Evolutionary conservation across 2,329 filamentous ascomycete species (phyloP).

Genomic region (Fusarium sp.): DNA sequence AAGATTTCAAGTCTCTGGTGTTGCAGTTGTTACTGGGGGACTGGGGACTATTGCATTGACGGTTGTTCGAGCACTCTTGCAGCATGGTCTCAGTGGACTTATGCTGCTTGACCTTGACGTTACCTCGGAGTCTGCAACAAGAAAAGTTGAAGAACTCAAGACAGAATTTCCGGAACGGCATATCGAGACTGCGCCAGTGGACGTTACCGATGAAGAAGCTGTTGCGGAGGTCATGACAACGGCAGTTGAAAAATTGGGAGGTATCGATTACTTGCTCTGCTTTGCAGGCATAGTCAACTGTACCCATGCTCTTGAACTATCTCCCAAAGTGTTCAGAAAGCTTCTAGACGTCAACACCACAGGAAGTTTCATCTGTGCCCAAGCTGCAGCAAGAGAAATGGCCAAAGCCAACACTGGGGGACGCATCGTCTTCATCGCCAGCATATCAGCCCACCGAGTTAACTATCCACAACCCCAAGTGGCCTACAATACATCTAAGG

Average conservation of each 20-base stretch:
- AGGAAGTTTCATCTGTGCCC: constrained; percentile 76
- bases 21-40: constrained; percentile 13
- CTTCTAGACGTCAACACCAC: constrained; percentile 79
- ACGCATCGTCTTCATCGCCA: constrained; percentile 74
- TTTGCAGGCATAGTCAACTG: constrained; percentile 69
- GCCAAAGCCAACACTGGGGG: constrained; percentile 64
- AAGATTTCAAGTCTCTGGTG: constrained; percentile 4
- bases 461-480: constrained; percentile 80
- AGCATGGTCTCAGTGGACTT: constrained; percentile 7
- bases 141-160: neutral
- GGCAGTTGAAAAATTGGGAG: constrained; percentile 6
- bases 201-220: constrained; percentile 14
- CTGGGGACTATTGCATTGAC: constrained; percentile 15
- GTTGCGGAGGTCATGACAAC: neutral
- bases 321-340: constrained; percentile 68
- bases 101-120: constrained; percentile 22
- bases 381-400: constrained; percentile 71
- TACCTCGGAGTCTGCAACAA: neutral
- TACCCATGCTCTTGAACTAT: constrained; percentile 70
- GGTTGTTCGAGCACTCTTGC: constrained; percentile 8
- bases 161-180: neutral
- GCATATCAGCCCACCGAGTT: constrained; percentile 75
- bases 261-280: constrained; percentile 14
- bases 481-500: constrained; percentile 80
- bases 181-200: neutral